A percentile compares a stretch with the other conserved stretches of the same genome.
phyloP scores from a whole-genome alignment of 2,329 filamentous ascomycete genomes.

The Monilinia vaccinii-corymbosi region DNA sequence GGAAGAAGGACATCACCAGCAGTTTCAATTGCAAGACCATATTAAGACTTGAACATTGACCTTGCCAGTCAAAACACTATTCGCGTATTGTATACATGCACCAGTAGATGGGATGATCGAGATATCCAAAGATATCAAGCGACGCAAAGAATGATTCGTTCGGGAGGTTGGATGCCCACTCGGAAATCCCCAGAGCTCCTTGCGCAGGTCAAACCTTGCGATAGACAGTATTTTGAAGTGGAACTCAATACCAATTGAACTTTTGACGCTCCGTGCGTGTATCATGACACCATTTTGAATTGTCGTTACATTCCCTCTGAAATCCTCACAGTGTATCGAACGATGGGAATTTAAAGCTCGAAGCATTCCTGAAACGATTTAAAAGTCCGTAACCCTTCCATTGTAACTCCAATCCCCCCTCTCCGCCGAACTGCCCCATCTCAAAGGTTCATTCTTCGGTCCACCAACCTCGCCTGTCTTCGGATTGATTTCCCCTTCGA shows the following conservation, averaged over 20 bases:
- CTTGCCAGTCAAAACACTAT: neutral
- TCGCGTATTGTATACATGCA: neutral
- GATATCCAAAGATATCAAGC: neutral
- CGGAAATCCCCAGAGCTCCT: too few relatives aligned
- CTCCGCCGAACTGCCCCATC: slow-evolving; percentile 69
- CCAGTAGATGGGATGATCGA: neutral
- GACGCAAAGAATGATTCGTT: neutral
- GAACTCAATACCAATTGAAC: neutral
- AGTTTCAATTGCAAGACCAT: neutral
- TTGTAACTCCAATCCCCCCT: slow-evolving; percentile 77
- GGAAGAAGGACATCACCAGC: neutral
- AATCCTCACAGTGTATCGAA: neutral
- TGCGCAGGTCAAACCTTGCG: neutral
- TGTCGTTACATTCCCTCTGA: neutral
- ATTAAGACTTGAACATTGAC: neutral
- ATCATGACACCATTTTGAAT: neutral
- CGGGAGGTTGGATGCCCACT: neutral
- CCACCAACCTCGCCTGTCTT: slow-evolving; percentile 93
- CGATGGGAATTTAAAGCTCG: neutral
- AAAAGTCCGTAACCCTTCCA: slow-evolving; percentile 89
- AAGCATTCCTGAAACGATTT: neutral
- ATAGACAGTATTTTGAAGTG: neutral
- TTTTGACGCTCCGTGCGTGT: neutral
- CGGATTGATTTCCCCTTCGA: slow-evolving; percentile 85
- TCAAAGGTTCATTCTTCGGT: slow-evolving; percentile 90